A percentile compares a stretch with the other conserved stretches of the same genome.
Evolutionary conservation across 1,284 basidiomycete species (phyloP).

Genomic region (Irpex sp.): DNA sequence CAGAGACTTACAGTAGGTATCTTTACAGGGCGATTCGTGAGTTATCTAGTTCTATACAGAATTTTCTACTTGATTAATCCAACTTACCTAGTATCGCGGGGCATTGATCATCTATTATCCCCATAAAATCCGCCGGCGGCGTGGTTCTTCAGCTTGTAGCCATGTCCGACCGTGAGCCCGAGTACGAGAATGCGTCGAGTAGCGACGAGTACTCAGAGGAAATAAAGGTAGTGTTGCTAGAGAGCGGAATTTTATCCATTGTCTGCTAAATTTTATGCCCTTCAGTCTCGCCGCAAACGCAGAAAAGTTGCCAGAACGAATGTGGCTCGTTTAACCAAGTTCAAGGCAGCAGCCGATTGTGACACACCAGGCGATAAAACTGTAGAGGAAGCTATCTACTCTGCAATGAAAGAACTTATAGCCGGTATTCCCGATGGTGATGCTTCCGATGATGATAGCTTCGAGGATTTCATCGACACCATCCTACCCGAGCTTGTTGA

Average conservation of each 20-base stretch:
- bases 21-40: too few relatives aligned
- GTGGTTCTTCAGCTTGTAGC: too few relatives aligned
- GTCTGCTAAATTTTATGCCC: not conserved
- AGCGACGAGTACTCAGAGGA: constrained; percentile 1
- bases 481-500: constrained; percentile 18
- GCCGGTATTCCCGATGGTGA: not conserved
- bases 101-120: too few relatives aligned
- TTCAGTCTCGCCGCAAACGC: not conserved
- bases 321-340: not conserved
- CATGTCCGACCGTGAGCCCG: not conserved
- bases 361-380: not conserved
- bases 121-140: too few relatives aligned
- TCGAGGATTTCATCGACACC: constrained; percentile 20
- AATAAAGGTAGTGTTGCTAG: not conserved
- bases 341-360: not conserved
- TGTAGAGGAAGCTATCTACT: not conserved
- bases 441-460: constrained; percentile 10
- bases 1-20: too few relatives aligned
- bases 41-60: too few relatives aligned
- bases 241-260: not conserved
- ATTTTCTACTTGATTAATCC: too few relatives aligned
- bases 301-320: not conserved
- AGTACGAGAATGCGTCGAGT: not conserved
- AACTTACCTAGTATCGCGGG: too few relatives aligned
- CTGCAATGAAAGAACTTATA: not conserved